Base-by-base conservation (phyloP, 1,139 yeast species). In the Yamadazyma jaroonii region DNA sequence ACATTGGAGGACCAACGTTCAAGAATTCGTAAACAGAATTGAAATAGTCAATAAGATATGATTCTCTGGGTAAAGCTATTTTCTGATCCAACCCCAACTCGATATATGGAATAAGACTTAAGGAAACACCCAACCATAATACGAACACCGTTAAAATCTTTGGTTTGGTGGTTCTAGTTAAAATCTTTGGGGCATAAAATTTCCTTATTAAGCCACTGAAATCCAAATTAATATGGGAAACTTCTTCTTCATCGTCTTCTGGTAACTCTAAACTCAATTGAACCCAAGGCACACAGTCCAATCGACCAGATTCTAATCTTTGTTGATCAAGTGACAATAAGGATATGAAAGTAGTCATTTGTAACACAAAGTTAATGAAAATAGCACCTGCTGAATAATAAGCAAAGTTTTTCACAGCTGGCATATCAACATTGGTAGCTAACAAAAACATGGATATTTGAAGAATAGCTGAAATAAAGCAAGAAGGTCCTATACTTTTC, bases 321-420 rank as follows among this genome's bases (percentile, higher is more conserved):
- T 58, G 59, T 51, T 83, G 89, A 48, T 86, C 95, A 10, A 86
- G 54, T 0, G 87, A 57, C 43, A 92, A 61, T 3, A 88, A 72
- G 0, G 96, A 75, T 5, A 88, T 74, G 57, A 90, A 90, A 35
- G 84, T 78, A 0, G 97, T 88, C 61, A 89, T 62, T 54, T 92
- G 97, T 25, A 92, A 66, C 1, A 80, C 34, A 3, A 92, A 82
- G 56, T 92, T 90, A 49, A 87, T 66, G 10, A 82, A 56, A 2
- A 92, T 82, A 0, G 97, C 94, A 9, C 90, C 86, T 0, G 96
- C 94, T 10, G 96, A 86, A 54, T 87, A 92, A 20, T 82, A 64
- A 0, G 98, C 97, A 69, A 92, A 92, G 58, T 90, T 92, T 45
- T 83, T 74, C 7, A 90, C 97, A 0, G 97, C 97, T 3, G 97